A percentile compares a stretch with the other conserved stretches of the same genome.
Evolutionary conservation across 2,329 filamentous ascomycete species (phyloP).

Genomic region (Pseudogymnoascus sp.): DNA sequence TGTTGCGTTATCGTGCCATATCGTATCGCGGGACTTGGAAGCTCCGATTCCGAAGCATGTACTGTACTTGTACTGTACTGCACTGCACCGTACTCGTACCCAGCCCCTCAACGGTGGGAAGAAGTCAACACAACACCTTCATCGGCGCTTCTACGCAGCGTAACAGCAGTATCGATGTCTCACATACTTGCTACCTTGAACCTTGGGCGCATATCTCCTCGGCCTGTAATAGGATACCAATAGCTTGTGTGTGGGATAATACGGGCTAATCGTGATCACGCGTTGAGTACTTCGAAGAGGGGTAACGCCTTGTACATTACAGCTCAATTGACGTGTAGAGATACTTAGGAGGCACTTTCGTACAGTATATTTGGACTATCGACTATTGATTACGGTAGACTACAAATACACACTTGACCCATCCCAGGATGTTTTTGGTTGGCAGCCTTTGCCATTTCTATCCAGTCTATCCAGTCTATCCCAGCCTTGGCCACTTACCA

Average conservation of each 20-base stretch:
- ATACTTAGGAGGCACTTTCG: not conserved
- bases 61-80: not conserved
- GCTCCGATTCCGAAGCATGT: not conserved
- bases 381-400: not conserved
- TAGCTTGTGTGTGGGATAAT: not conserved
- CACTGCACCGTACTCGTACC: not conserved
- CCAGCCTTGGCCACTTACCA: not conserved
- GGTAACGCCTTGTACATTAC: not conserved
- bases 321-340: not conserved
- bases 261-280: conserved; percentile 1
- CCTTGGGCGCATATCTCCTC: not conserved
- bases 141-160: not conserved
- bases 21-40: not conserved
- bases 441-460: not conserved
- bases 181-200: not conserved
- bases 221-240: not conserved
- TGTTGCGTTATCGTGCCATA: not conserved
- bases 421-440: not conserved
- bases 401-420: not conserved
- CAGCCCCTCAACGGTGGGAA: not conserved
- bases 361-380: not conserved
- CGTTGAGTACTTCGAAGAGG: conserved; percentile 3
- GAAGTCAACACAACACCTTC: not conserved
- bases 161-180: not conserved
- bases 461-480: not conserved